Percentiles rank a stretch among this genome's conserved stretches.
phyloP scores from a whole-genome alignment of 1,139 yeast genomes.

The Yamadazyma taylorii region DNA sequence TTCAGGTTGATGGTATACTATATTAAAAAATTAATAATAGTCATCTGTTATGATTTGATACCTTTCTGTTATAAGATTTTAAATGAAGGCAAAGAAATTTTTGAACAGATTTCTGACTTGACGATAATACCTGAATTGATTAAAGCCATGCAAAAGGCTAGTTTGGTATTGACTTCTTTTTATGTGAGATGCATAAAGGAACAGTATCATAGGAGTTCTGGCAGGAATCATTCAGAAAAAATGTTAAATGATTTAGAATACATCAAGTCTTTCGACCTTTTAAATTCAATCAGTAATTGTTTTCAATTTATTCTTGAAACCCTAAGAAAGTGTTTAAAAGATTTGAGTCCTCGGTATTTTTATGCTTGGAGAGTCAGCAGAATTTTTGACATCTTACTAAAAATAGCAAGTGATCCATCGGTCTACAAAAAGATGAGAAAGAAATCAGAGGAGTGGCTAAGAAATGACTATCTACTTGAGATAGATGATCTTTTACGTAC shows the following conservation, averaged over 20 bases:
- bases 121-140: constrained; percentile 32
- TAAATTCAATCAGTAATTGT: constrained; percentile 7
- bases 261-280: neutral
- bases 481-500: too few relatives aligned
- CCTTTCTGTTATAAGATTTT: constrained; percentile 30
- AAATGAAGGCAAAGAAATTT: constrained; percentile 23
- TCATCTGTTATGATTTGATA: constrained; percentile 29
- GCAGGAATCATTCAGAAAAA: constrained; percentile 15
- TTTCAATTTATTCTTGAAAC: constrained; percentile 20
- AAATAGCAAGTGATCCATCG: too few relatives aligned
- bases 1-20: constrained; percentile 27
- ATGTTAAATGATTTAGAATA: constrained; percentile 3
- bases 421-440: too few relatives aligned
- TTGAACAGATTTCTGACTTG: constrained; percentile 34
- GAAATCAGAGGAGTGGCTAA: too few relatives aligned
- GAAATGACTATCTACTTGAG: too few relatives aligned
- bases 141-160: constrained; percentile 26
- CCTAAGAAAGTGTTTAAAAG: constrained; percentile 24
- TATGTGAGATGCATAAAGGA: constrained; percentile 6
- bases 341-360: constrained; percentile 36
- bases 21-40: constrained; percentile 27
- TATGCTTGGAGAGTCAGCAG: constrained; percentile 41
- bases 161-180: constrained; percentile 7
- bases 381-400: too few relatives aligned
- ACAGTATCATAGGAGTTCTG: constrained; percentile 30